Base-by-base conservation (phyloP, 345 rosid genomes). In the Hypericum androsaemum region DNA sequence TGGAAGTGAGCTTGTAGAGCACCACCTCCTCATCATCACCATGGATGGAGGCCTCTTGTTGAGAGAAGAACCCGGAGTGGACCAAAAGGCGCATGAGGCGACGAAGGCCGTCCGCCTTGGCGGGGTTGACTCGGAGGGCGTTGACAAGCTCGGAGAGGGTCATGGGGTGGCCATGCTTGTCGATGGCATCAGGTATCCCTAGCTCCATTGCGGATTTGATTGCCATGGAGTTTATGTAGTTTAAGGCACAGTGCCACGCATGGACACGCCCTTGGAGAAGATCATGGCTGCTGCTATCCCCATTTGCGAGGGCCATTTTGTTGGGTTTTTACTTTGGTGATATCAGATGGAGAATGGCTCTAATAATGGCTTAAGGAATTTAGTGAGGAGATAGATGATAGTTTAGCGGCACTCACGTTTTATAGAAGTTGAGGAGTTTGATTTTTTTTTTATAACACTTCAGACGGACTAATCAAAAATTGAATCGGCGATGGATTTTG, bases 51-150 rank as follows among this genome's bases (percentile, higher is more conserved):
- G n/a, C 6, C 13, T 54, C 60, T 13, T 16, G 22, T 0, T 0
- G 6, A 0, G 47, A 45, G 28, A 63, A 56, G 37, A 63, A 63
- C 12, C 56, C 47, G 6, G 62, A 63, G 7, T 50, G 57, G 12
- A 50, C 28, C 8, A 63, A 6, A 22, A 56, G 12, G 45, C 56
- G 50, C 67, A 63, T 63, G 10, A 63, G 55, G 44, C 56, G 61
- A 43, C 38, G 17, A 6, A 63, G 4, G 3, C 14, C 9, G 4
- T 3, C 38, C 28, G 57, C 6, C 37, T 60, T 60, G 8, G 43
- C 3, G 8, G 50, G 57, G 52, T 60, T 39, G 22, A 60, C n/a
- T 5, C 57, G 36, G 8, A 59, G 10, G 13, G 48, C 14, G n/a
- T 36, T 10, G 5, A 35, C 14, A 3, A 59, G 55, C 13, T 59